phyloP scores from a whole-genome alignment of 2,329 filamentous ascomycete genomes.

The Colletotrichum salicis region DNA sequence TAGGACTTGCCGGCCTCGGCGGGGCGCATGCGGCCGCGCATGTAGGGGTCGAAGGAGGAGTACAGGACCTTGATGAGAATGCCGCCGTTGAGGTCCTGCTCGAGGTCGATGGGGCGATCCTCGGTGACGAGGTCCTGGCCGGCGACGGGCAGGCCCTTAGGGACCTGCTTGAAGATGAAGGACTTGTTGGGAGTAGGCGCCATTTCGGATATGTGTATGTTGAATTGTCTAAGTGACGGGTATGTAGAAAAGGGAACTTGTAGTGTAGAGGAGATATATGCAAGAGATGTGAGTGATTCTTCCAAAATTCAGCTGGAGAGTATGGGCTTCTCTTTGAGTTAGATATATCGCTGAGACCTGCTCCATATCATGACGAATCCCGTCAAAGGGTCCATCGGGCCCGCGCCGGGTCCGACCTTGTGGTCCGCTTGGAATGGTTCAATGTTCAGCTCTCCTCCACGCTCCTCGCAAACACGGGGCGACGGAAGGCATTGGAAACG shows the following conservation, averaged over 20 bases:
- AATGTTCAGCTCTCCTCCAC: neutral
- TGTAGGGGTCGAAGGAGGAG: slow-evolving; percentile 85
- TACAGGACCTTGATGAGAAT: slow-evolving; percentile 77
- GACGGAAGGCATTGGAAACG: slow-evolving; percentile 18
- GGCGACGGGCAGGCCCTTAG: slow-evolving; percentile 72
- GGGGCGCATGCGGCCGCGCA: slow-evolving; percentile 81
- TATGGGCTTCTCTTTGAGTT: neutral
- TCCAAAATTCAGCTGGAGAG: neutral
- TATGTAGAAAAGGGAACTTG: slow-evolving; percentile 1
- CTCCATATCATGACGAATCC: slow-evolving; percentile 9
- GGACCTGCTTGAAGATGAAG: slow-evolving; percentile 77
- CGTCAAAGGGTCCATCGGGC: slow-evolving; percentile 2
- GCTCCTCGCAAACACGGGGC: neutral
- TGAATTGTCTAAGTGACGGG: neutral
- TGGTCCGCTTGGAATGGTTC: neutral
- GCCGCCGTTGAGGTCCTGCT: slow-evolving; percentile 70
- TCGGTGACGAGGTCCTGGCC: slow-evolving; percentile 79
- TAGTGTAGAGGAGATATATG: neutral
- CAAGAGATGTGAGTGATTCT: neutral
- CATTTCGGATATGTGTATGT: slow-evolving; percentile 41
- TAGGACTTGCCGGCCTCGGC: slow-evolving; percentile 72
- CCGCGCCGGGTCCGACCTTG: slow-evolving; percentile 23
- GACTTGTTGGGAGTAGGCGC: slow-evolving; percentile 73
- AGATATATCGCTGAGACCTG: slow-evolving; percentile 7
- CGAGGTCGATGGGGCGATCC: slow-evolving; percentile 72